These are phyloP conservation scores for Scheffersomyces titani DNA, from an alignment of 1,139 yeast genomes.

Conservation along the genomic window DNA sequence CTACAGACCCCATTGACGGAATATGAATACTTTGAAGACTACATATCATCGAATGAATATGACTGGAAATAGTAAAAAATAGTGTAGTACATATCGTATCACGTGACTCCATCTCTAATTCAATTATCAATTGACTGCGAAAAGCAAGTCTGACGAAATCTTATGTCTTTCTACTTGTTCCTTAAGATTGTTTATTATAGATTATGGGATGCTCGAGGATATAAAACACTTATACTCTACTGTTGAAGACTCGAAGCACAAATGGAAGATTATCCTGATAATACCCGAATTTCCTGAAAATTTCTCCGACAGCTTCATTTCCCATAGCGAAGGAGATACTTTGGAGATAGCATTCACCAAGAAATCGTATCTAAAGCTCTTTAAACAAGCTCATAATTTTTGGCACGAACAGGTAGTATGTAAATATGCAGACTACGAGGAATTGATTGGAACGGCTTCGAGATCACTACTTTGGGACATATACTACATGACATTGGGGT, in stretches of 20 bases:
- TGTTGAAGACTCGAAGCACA: conserved; percentile 10
- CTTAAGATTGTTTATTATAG: not conserved
- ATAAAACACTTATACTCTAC: conserved; percentile 14
- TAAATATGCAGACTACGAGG: conserved; percentile 5
- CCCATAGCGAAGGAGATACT: conserved; percentile 15
- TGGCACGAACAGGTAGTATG: conserved; percentile 23
- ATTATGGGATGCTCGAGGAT: conserved; percentile 4
- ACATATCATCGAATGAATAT: not conserved
- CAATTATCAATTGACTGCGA: not conserved
- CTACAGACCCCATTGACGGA: not conserved
- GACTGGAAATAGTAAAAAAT: not conserved
- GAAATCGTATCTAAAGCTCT: conserved; percentile 28
- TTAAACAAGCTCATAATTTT: conserved; percentile 34
- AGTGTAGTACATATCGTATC: not conserved
- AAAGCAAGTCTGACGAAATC: not conserved
- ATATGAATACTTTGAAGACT: not conserved
- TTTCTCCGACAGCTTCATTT: not conserved
- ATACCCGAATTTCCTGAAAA: conserved; percentile 14
- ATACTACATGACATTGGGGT: conserved; percentile 33
- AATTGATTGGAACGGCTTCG: not conserved
- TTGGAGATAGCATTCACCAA: conserved; percentile 40
- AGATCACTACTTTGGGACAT: conserved; percentile 5
- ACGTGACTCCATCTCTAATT: not conserved
- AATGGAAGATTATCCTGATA: conserved; percentile 24
- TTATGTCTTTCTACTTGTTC: not conserved